Conservation (phyloP, 2,329 filamentous ascomycete species). For the Simplicillium sp. region DNA sequence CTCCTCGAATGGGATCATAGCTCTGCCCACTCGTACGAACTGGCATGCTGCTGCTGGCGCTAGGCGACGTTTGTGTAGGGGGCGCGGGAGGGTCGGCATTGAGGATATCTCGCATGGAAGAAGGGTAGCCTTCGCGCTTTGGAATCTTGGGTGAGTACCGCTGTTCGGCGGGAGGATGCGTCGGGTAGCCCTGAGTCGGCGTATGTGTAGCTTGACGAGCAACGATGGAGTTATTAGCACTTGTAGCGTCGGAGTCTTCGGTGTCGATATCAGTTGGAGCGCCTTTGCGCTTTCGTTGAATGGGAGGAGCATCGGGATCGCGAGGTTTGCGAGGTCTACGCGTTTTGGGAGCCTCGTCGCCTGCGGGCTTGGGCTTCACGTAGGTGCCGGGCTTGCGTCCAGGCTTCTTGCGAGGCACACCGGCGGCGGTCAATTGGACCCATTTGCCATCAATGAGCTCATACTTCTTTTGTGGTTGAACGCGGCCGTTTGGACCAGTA, state of each 20-base stretch:
- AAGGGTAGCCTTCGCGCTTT: slow-evolving; percentile 41
- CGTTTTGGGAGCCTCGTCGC: slow-evolving; percentile 36
- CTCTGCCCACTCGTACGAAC: slow-evolving; percentile 65
- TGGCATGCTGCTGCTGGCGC: slow-evolving; percentile 32
- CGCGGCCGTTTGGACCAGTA: slow-evolving; percentile 2
- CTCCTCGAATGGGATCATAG: slow-evolving; percentile 85
- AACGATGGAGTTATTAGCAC: slow-evolving; percentile 21
- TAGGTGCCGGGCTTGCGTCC: slow-evolving; percentile 54
- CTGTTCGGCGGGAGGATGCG: slow-evolving; percentile 17
- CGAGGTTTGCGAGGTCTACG: slow-evolving; percentile 47
- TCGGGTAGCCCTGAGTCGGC: slow-evolving; percentile 14
- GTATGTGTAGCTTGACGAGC: slow-evolving; percentile 10
- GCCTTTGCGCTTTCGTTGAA: slow-evolving; percentile 46
- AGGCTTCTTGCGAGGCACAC: slow-evolving; percentile 52
- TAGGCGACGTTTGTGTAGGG: slow-evolving; percentile 28
- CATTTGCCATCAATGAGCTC: slow-evolving; percentile 27
- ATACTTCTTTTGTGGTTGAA: slow-evolving; percentile 16
- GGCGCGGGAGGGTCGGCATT: slow-evolving; percentile 42
- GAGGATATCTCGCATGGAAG: slow-evolving; percentile 46
- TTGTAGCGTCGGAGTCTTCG: slow-evolving; percentile 23
- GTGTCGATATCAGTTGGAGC: slow-evolving; percentile 27
- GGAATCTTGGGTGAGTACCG: slow-evolving; percentile 34
- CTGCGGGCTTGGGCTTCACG: slow-evolving; percentile 32
- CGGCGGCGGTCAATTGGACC: slow-evolving; percentile 46
- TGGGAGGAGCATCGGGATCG: slow-evolving; percentile 48